Conservation (phyloP, 2,329 filamentous ascomycete species). For the Ceratocystis lukuohia region DNA sequence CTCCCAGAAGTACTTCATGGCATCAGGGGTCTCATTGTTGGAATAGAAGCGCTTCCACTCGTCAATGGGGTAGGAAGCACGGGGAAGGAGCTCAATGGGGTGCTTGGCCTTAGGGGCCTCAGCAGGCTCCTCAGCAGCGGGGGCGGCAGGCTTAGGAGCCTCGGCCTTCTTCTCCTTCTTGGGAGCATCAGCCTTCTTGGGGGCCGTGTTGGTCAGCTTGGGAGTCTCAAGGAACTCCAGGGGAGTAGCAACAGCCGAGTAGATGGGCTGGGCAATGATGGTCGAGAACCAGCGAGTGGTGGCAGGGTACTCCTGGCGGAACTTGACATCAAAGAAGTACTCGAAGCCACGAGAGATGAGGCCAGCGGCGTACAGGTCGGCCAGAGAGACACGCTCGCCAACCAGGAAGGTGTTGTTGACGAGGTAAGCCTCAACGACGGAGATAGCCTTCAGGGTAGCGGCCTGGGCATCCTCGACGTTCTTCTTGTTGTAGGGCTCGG, state of each 20-base stretch:
- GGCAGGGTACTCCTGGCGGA: slow-evolving; percentile 71
- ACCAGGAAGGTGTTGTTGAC: slow-evolving; percentile 91
- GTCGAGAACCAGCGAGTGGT: slow-evolving; percentile 90
- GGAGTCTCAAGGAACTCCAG: slow-evolving; percentile 70
- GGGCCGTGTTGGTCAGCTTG: slow-evolving; percentile 52
- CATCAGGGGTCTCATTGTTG: slow-evolving; percentile 75
- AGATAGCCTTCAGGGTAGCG: slow-evolving; percentile 52
- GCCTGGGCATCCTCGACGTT: slow-evolving; percentile 67
- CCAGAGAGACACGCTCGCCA: slow-evolving; percentile 91
- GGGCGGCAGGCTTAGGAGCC: slow-evolving; percentile 29
- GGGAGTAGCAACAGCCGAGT: slow-evolving; percentile 63
- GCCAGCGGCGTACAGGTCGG: slow-evolving; percentile 73
- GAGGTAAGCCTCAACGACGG: slow-evolving; percentile 74
- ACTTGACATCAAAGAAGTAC: slow-evolving; percentile 86
- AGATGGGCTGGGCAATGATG: slow-evolving; percentile 83
- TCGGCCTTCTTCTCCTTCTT: slow-evolving; percentile 34
- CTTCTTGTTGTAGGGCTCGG: slow-evolving; percentile 95
- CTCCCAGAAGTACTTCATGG: slow-evolving; percentile 98
- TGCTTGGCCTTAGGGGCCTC: slow-evolving; percentile 86
- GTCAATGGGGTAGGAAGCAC: slow-evolving; percentile 70
- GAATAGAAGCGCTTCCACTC: slow-evolving; percentile 99
- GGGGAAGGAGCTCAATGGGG: slow-evolving; percentile 73
- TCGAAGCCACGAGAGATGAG: slow-evolving; percentile 80
- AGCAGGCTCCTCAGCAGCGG: slow-evolving; percentile 32
- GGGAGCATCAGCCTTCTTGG: slow-evolving; percentile 67